phyloP scores from a whole-genome alignment of 2,329 filamentous ascomycete species.

The Botrytis porri region DNA sequence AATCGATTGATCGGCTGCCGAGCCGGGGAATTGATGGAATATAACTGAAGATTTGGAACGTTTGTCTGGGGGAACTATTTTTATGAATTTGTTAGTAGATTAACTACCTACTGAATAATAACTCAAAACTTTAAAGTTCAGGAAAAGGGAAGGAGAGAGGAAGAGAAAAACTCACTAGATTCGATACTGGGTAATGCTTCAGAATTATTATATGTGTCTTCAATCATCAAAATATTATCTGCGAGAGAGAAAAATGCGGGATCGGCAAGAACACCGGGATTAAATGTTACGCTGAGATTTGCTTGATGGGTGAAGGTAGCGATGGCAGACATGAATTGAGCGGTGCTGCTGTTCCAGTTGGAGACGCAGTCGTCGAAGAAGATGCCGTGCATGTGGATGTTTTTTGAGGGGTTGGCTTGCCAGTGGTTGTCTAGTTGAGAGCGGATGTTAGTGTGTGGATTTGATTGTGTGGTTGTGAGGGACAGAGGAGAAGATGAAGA shows the following conservation, averaged over 20 bases:
- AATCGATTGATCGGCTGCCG: neutral
- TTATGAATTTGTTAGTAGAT: too few relatives aligned
- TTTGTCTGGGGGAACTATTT: neutral
- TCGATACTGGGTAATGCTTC: neutral
- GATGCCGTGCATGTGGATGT: neutral
- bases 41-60: neutral
- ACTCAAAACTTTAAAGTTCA: neutral
- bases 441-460: neutral
- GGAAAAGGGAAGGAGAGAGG: too few relatives aligned
- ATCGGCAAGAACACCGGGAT: neutral
- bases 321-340: neutral
- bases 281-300: neutral
- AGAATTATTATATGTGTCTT: neutral
- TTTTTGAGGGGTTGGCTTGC: neutral
- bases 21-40: neutral
- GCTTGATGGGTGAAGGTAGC: neutral
- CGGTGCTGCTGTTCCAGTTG: neutral
- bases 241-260: neutral
- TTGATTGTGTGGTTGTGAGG: neutral
- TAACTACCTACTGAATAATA: neutral
- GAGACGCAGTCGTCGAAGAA: conserved; percentile 8
- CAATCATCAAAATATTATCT: neutral
- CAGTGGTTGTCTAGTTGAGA: neutral
- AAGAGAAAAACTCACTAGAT: neutral
- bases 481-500: neutral